These are phyloP conservation scores for Globisporangium lucens DNA, from an alignment of 352 stramenopile species.

Conservation along the genomic window DNA sequence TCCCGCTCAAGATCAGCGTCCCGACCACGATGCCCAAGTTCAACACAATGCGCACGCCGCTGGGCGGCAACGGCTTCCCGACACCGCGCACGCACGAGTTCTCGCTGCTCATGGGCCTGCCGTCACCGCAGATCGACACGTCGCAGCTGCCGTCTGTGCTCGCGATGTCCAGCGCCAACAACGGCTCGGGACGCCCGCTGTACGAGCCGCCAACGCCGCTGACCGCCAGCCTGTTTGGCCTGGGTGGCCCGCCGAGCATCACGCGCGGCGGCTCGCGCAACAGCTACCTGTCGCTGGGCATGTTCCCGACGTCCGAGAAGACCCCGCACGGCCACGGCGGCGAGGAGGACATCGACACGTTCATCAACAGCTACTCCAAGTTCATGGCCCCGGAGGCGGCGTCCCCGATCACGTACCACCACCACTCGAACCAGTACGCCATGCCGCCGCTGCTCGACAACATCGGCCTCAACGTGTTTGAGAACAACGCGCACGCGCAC, in stretches of 20 bases:
- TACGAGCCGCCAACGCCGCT: constrained; percentile 34
- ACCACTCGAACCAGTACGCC: constrained; percentile 39
- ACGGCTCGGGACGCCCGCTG: constrained; percentile 5
- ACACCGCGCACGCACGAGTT: constrained; percentile 72
- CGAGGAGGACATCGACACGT: constrained; percentile 49
- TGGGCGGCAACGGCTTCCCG: constrained; percentile 60
- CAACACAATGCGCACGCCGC: constrained; percentile 42
- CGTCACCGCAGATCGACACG: constrained; percentile 69
- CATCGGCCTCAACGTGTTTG: constrained; percentile 60
- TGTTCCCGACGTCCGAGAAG: constrained; percentile 44
- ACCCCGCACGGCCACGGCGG: constrained; percentile 23
- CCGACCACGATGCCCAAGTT: constrained; percentile 70
- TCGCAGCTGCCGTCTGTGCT: constrained; percentile 69
- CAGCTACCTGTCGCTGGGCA: constrained; percentile 52
- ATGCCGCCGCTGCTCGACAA: constrained; percentile 53
- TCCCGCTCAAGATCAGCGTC: constrained; percentile 74
- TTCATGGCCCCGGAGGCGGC: constrained; percentile 46
- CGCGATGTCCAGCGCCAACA: constrained; percentile 57
- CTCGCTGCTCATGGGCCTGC: constrained; percentile 59
- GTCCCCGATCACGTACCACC: constrained; percentile 52
- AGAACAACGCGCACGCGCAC: constrained; percentile 40
- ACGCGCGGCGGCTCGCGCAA: constrained; percentile 37
- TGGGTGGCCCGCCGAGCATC: constrained; percentile 54
- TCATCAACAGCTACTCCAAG: constrained; percentile 77
- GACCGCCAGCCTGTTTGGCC: constrained; percentile 30